Conservation (phyloP, 2,329 filamentous ascomycete species). For the Scedosporium aurantiacum region DNA sequence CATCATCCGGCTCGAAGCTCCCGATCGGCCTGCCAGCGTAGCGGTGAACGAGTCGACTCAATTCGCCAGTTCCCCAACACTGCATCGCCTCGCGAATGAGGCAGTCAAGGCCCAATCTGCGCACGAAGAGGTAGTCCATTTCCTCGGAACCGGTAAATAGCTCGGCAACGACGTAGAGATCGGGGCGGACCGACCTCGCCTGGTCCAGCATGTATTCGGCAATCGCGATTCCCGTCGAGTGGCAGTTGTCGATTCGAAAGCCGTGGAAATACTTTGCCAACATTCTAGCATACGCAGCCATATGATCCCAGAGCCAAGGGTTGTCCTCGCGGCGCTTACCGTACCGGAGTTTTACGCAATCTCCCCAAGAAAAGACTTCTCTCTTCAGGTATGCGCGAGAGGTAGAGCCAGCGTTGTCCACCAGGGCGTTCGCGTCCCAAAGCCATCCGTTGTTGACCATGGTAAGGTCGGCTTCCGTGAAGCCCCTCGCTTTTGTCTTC, state of each 20-base stretch:
- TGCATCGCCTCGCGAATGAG: conserved; percentile 98
- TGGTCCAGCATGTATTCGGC: conserved; percentile 92
- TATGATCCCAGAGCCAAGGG: conserved; percentile 90
- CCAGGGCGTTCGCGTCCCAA: conserved; percentile 89
- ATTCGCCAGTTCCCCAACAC: conserved; percentile 86
- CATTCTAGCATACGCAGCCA: conserved; percentile 82
- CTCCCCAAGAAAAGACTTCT: conserved; percentile 96
- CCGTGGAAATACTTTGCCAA: conserved; percentile 93
- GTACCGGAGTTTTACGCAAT: conserved; percentile 95
- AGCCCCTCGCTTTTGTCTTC: conserved; percentile 57
- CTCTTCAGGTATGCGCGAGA: conserved; percentile 90
- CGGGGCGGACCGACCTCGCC: conserved; percentile 75
- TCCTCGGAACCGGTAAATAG: conserved; percentile 92
- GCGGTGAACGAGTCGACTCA: conserved; percentile 84
- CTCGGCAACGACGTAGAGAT: conserved; percentile 87
- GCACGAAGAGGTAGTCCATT: conserved; percentile 93
- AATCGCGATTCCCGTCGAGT: conserved; percentile 89
- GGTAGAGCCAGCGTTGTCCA: conserved; percentile 82
- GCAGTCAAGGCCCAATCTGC: conserved; percentile 79
- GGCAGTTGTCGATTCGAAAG: conserved; percentile 95
- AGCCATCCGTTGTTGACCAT: conserved; percentile 98
- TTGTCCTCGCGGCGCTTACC: conserved; percentile 71
- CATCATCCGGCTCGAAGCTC: conserved; percentile 93
- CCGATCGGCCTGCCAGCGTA: conserved; percentile 92
- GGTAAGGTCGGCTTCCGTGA: conserved; percentile 60